Evolutionary conservation across 768 basidiomycete species (phyloP).

Genomic region (Tremella mesenterica): DNA sequence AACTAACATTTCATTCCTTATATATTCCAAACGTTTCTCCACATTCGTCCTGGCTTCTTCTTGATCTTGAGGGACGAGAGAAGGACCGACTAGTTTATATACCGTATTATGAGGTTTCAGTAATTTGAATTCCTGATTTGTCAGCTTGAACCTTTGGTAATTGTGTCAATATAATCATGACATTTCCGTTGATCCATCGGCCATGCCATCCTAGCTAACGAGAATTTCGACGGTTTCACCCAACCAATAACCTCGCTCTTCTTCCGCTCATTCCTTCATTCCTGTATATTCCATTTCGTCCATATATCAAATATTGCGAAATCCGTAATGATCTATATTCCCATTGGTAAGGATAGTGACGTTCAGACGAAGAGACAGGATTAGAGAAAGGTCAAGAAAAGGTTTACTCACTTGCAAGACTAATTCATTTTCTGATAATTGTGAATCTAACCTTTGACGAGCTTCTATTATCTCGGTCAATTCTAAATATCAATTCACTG

Average conservation of each 20-base stretch:
- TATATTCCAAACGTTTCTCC: conserved; percentile 81
- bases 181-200: too few relatives aligned
- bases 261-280: too few relatives aligned
- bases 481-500: conserved; percentile 46
- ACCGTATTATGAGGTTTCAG: conserved; percentile 68
- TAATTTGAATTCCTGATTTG: conserved; percentile 66
- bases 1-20: conserved; percentile 73
- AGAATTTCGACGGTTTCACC: background rate
- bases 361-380: too few relatives aligned
- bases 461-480: conserved; percentile 65
- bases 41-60: conserved; percentile 78
- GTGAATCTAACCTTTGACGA: conserved; percentile 78
- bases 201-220: too few relatives aligned
- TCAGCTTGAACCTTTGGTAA: background rate
- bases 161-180: too few relatives aligned
- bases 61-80: conserved; percentile 81
- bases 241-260: too few relatives aligned
- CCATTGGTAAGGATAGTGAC: too few relatives aligned
- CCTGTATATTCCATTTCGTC: too few relatives aligned
- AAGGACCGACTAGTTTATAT: conserved; percentile 85
- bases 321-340: too few relatives aligned
- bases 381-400: too few relatives aligned
- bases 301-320: too few relatives aligned
- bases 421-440: conserved; percentile 79
- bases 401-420: conserved; percentile 78